Evolutionary conservation across 352 stramenopile species (phyloP), one percentile per base, ranked within the genome.

Genomic region (Pythium brachiatum): DNA sequence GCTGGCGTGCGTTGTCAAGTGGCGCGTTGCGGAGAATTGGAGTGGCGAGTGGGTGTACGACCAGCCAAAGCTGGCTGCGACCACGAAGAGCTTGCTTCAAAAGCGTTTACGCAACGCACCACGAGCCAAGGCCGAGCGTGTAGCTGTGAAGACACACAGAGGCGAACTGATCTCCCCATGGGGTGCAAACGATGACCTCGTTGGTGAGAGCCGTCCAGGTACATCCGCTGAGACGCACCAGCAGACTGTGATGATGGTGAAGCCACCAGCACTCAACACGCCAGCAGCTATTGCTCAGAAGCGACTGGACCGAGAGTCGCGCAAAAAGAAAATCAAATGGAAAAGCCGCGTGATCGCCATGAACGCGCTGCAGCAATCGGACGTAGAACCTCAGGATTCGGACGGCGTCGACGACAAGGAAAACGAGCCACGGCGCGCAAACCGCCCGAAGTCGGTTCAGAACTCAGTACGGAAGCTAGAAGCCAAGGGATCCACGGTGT

Each of bases 41-140:
- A 83, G 78, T 41, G 80, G 80, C 8, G 78, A 88, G 50, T 89
- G 80, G 80, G 53, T 86, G 9, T 88, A 82, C 31, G 64, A 74
- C 7, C 80, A 89, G 48, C 34, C 56, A 12, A 62, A 51, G n/a
- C 66, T 85, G 15, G 38, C 57, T 3, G 53, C 60, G 18, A 60
- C 66, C 25, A 75, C 67, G 27, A 89, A 88, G 53, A 29, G 53
- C 1, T 31, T 60, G 15, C 59, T 88, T 2, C 56, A 76, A 29
- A 84, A 85, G 52, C 66, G 43, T 13, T 34, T 89, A 41, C 68
- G 78, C 58, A 69, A 68, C 57, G 62, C 62, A 23, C n/a, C 27
- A 38, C 60, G 62, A 48, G 70, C 78, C 0, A 60, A 73, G 1
- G 43, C 58, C 43, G 66, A 70, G 2, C 48, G 63, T 16, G 56